Evolutionary conservation across 164 flowering plant species (phyloP), one percentile per base, ranked within the genome.

Genomic region (Taxillus chinensis): DNA sequence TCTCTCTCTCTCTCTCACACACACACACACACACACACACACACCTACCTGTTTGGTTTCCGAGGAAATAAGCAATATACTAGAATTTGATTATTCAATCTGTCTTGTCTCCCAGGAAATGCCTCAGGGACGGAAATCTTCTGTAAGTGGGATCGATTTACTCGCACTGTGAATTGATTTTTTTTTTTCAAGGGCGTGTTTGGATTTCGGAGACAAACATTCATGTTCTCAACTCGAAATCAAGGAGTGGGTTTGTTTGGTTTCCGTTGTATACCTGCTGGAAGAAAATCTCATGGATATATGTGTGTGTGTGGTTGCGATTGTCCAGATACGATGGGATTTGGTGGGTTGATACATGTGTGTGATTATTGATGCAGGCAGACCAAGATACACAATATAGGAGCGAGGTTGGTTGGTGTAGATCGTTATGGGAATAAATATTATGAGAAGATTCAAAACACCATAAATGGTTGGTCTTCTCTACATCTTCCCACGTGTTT

Each of bases 401-500:
- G 99, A 55, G 96, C 95, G 57, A 87, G 73, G 15, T 73, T 87
- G 62, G 95, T 87, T 41, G 99, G 99, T 62, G 86, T 93, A 60
- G 99, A 90, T 66, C 83, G 89, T 69, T 84, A 86, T 70, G 97
- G 99, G 39, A 89, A 93, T 55, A 90, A 89, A 70, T 93, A 93
- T 72, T 93, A 84, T 67, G 73, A 93, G 83, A 87, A 72, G 7
- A 77, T 84, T 51, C 81, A 67, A 45, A 74, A 78, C 57, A 68
- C 71, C 39, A 96, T 86, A 68, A 77, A 59, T 72, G 97, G 98
- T 92, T 14, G 69, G 84, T 73, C 15, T 43, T 61, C 61, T 41
- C 51, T 58, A 55, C 15, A 52, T 17, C 13, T n/a, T 4, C 52
- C 13, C 52, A 9, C 52, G 4, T n/a, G 13, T 27, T 27, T 27